Percentiles rank a stretch among this genome's conserved stretches.
These are phyloP conservation scores for Phytophthora fragariae DNA, from an alignment of 352 stramenopile species.

Conservation along the genomic window DNA sequence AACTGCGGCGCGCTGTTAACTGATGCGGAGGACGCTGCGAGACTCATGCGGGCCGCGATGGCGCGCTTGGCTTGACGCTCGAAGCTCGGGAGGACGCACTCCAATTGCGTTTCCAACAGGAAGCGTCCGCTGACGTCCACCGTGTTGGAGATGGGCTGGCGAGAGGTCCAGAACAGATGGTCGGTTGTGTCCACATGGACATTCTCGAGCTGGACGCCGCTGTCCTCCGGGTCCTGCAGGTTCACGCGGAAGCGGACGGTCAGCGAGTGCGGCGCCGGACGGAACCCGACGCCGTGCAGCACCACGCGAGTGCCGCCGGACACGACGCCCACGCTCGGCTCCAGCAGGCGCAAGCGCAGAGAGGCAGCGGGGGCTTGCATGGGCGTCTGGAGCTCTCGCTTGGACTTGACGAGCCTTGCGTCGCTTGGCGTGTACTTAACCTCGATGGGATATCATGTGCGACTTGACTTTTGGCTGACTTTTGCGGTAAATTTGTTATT, in stretches of 20 bases:
- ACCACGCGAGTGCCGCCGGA: slow-evolving; percentile 60
- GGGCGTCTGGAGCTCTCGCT: neutral
- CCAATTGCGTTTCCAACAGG: slow-evolving; percentile 65
- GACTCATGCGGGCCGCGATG: slow-evolving; percentile 48
- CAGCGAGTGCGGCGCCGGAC: slow-evolving; percentile 65
- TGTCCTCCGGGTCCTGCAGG: slow-evolving; percentile 27
- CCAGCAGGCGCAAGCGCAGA: slow-evolving; percentile 62
- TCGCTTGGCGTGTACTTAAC: slow-evolving; percentile 1
- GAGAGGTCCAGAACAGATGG: slow-evolving; percentile 4
- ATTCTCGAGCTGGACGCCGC: neutral
- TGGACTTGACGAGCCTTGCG: slow-evolving; percentile 1
- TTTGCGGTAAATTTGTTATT: too few species aligned
- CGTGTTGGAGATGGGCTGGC: slow-evolving; percentile 8
- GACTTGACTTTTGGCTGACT: neutral
- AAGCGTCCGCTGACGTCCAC: slow-evolving; percentile 58
- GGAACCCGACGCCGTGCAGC: slow-evolving; percentile 71
- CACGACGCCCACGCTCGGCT: slow-evolving; percentile 55
- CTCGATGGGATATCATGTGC: neutral
- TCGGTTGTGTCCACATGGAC: slow-evolving; percentile 5
- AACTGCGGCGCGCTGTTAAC: slow-evolving; percentile 58
- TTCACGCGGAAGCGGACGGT: slow-evolving; percentile 62
- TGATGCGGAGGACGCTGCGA: slow-evolving; percentile 51
- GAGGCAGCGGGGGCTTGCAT: slow-evolving; percentile 14
- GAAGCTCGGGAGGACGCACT: slow-evolving; percentile 65
- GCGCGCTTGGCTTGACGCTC: slow-evolving; percentile 42